phyloP scores from a whole-genome alignment of 176 grass and related monocot genomes.

The Puya raimondii region DNA sequence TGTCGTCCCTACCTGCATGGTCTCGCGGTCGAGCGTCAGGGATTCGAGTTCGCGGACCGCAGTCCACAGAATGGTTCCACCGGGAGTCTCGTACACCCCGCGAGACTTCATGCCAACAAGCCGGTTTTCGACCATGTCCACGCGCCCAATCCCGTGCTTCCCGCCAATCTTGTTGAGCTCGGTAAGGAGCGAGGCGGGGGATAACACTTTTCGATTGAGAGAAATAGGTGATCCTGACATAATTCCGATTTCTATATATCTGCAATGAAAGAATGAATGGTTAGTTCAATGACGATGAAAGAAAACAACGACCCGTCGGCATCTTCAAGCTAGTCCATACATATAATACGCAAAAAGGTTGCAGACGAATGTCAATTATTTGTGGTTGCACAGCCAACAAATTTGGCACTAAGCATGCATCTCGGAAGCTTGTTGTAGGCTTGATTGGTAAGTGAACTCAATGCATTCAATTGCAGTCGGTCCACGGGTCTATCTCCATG shows the following conservation, averaged over 20 bases:
- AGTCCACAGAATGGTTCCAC: slow-evolving; percentile 74
- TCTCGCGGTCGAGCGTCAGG: slow-evolving; percentile 63
- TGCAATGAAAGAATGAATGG: slow-evolving; percentile 4
- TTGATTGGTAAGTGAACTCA: background rate
- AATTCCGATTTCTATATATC: slow-evolving; percentile 80
- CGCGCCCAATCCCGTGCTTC: slow-evolving; percentile 70
- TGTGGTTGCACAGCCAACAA: background rate
- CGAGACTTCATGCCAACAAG: slow-evolving; percentile 95
- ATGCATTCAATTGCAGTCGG: background rate
- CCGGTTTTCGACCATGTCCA: slow-evolving; percentile 90
- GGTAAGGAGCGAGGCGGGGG: slow-evolving; percentile 60
- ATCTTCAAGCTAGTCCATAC: background rate
- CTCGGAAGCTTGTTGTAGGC: background rate
- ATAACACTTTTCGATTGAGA: slow-evolving; percentile 56
- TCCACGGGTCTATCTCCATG: background rate
- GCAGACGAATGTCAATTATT: background rate
- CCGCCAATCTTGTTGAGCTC: slow-evolving; percentile 82
- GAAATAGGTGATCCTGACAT: slow-evolving; percentile 72
- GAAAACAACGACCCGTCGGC: background rate
- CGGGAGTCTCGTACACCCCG: slow-evolving; percentile 80
- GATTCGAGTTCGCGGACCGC: slow-evolving; percentile 71
- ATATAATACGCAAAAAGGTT: background rate
- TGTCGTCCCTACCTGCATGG: slow-evolving; percentile 34
- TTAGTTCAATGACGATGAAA: background rate
- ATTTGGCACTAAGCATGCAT: background rate